Base-by-base conservation (phyloP, 495 filamentous ascomycete genomes). In the Aspergillus cavernicola region DNA sequence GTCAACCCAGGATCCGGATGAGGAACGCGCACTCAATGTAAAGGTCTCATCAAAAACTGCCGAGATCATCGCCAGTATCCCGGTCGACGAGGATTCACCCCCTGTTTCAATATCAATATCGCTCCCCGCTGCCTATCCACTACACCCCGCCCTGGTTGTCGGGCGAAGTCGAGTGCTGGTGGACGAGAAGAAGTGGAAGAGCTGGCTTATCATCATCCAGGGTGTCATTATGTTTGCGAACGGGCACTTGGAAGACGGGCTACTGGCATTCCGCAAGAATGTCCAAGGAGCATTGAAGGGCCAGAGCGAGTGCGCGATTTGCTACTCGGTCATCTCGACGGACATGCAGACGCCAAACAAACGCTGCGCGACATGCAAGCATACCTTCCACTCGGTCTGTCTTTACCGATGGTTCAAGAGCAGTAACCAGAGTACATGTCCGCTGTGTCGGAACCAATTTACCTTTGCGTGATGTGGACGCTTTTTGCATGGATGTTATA, bases 331-430 rank as follows among this genome's bases (percentile, higher is more conserved):
- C 58, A 86, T 98, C 47, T 86, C 88, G 23, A 83, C 79, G 13
- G 91, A 95, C 65, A 88, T 87, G 75, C 85, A 85, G 69, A 80
- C 95, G 57, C 93, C 95, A 1, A 91, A 87, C 63, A 97, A 96
- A 71, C 77, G 83, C 40, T 99, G 95, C 72, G 78, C 80, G 43
- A 97, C 93, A 4, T 99, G 95, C 77, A 92, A 90, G 74, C 90
- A 99, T 70, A 72, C 86, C 48, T 99, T 97, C 74, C 95, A 99
- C 71, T 80, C 84, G 5, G 78, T 81, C 6, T 98, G 92, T 73
- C 71, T 98, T 67, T 92, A 85, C 74, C 89, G 90, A 67, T 98
- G 92, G 92, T 97, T 98, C 75, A 86, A 88, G 79, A 92, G 81
- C 63, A 95, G 90, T 63, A 92, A 90, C 68, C 82, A 86, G 61